Percentiles rank a stretch among this genome's conserved stretches.
phyloP scores from a whole-genome alignment of 2,329 filamentous ascomycete genomes.

The Ascochyta viciae-villosae region DNA sequence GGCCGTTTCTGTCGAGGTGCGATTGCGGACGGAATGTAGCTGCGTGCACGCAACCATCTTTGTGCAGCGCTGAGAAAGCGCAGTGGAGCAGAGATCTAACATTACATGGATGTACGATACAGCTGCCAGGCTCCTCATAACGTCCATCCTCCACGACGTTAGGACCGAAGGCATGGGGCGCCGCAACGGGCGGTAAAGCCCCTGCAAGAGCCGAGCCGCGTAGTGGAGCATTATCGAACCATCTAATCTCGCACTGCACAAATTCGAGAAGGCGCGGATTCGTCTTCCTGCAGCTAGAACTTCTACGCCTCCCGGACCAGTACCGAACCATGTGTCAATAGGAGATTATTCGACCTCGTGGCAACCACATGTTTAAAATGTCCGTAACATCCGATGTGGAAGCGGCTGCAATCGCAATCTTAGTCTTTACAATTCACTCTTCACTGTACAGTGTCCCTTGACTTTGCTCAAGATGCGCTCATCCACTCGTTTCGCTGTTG shows the following conservation, averaged over 20 bases:
- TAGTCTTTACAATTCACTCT: slow-evolving; percentile 1
- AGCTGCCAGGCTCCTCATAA: background rate
- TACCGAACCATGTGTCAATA: slow-evolving; percentile 5
- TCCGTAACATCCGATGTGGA: background rate
- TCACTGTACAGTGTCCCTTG: background rate
- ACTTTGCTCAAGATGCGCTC: slow-evolving; percentile 27
- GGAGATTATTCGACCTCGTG: slow-evolving; percentile 8
- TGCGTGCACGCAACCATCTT: too few species aligned
- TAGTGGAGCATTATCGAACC: slow-evolving; percentile 5
- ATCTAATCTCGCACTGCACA: slow-evolving; percentile 8
- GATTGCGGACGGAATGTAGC: background rate
- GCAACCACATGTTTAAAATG: slow-evolving; percentile 5
- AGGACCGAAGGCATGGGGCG: background rate
- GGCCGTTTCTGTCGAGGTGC: background rate
- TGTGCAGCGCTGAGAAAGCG: too few species aligned
- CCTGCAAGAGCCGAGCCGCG: slow-evolving; percentile 16
- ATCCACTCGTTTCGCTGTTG: slow-evolving; percentile 21
- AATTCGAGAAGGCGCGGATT: background rate
- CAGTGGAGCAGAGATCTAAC: too few species aligned
- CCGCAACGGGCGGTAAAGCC: slow-evolving; percentile 7
- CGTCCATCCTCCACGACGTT: background rate
- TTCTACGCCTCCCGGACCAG: background rate
- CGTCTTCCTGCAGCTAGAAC: slow-evolving; percentile 5
- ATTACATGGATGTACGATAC: background rate
- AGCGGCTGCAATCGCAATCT: background rate